These are phyloP conservation scores for Medicago truncatula DNA, from an alignment of 306 rosid species.

Conservation along the genomic window MtrunA17r5.0-ANR NC_053045.1:4708501-4709000, in stretches of 20 bases:
- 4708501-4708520: slow-evolving; percentile 26
- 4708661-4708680: too few species aligned
- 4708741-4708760: background rate
- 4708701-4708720: background rate
- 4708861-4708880: background rate
- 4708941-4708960: too few species aligned
- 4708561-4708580: slow-evolving; percentile 40
- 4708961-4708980: too few species aligned
- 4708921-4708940: too few species aligned
- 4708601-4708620: slow-evolving; percentile 17
- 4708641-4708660: too few species aligned
- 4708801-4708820: background rate
- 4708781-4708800: background rate
- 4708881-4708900: background rate
- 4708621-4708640: slow-evolving; percentile 34
- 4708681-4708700: background rate
- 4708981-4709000: too few species aligned
- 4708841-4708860: background rate
- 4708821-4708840: background rate
- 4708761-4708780: background rate
- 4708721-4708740: background rate
- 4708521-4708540: background rate
- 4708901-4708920: background rate
- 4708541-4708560: slow-evolving; percentile 36
- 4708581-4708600: slow-evolving; percentile 20